Percentiles rank a stretch among this genome's conserved stretches.
phyloP scores from a whole-genome alignment of 257 asterid genomes.

The Eucommia ulmoides region DNA sequence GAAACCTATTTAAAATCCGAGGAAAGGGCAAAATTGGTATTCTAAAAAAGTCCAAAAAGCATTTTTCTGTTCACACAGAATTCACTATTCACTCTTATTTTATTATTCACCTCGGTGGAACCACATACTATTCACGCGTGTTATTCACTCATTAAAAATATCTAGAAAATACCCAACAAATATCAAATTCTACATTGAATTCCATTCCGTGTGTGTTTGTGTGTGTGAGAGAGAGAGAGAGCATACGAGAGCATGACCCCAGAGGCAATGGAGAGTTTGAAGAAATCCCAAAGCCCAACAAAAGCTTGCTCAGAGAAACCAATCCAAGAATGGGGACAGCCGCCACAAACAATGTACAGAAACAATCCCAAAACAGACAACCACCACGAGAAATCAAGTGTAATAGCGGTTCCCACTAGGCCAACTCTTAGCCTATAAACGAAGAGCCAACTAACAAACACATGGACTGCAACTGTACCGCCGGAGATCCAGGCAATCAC shows the following conservation, averaged over 20 bases:
- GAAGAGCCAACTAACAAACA: constrained; percentile 35
- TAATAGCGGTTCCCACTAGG: constrained; percentile 35
- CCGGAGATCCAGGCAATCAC: constrained; percentile 38
- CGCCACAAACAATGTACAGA: constrained; percentile 29
- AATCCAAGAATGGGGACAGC: constrained; percentile 47
- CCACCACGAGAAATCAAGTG: constrained; percentile 62
- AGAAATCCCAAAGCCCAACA: constrained; percentile 39
- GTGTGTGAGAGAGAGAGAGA: constrained; percentile 1
- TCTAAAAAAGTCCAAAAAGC: too few species aligned
- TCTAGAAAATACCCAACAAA: too few species aligned
- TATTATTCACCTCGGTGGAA: too few species aligned
- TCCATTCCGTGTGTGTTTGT: background rate
- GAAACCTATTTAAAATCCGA: too few species aligned
- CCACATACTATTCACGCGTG: too few species aligned
- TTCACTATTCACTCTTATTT: too few species aligned
- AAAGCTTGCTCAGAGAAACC: constrained; percentile 48
- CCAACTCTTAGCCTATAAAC: constrained; percentile 36
- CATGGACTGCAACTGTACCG: constrained; percentile 27
- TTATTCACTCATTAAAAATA: too few species aligned
- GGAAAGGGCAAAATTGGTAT: too few species aligned
- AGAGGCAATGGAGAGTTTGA: constrained; percentile 47
- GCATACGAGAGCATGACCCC: constrained; percentile 51
- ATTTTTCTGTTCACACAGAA: too few species aligned
- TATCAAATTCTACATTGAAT: background rate
- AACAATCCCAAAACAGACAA: constrained; percentile 35